These are phyloP conservation scores for Durusdinium trenchii DNA, from an alignment of 73 alveolate species.

Conservation along the genomic window DNA sequence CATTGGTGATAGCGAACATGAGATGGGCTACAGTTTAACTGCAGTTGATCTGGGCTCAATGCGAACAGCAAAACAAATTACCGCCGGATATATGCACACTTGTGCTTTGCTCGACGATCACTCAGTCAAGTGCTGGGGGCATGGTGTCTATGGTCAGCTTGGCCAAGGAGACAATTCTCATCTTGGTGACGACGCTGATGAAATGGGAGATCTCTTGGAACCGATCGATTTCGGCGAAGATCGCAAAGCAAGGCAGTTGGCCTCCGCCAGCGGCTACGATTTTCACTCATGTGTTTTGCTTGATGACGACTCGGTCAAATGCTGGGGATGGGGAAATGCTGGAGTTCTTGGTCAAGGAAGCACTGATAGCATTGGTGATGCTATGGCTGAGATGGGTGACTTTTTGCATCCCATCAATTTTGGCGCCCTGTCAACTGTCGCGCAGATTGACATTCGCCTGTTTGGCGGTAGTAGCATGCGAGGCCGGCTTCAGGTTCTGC, in stretches of 20 bases:
- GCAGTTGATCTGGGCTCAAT: conserved; percentile 31
- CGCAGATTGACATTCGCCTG: no score
- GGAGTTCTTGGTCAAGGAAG: conserved; percentile 21
- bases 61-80: not conserved
- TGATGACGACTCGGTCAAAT: not conserved
- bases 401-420: no score
- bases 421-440: no score
- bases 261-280: not conserved
- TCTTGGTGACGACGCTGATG: not conserved
- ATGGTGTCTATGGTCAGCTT: not conserved
- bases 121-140: conserved; percentile 39
- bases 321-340: not conserved
- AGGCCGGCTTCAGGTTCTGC: no score
- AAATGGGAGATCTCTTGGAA: conserved; percentile 33
- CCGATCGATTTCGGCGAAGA: conserved; percentile 16
- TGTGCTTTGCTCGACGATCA: conserved; percentile 43
- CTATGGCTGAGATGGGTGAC: no score
- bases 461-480: no score
- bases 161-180: not conserved
- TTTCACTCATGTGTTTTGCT: not conserved
- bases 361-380: no score
- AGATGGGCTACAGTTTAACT: not conserved
- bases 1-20: not conserved
- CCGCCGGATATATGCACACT: not conserved
- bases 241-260: not conserved